phyloP scores from a whole-genome alignment of 495 filamentous ascomycete genomes.

The Talaromyces thailandensis region DNA sequence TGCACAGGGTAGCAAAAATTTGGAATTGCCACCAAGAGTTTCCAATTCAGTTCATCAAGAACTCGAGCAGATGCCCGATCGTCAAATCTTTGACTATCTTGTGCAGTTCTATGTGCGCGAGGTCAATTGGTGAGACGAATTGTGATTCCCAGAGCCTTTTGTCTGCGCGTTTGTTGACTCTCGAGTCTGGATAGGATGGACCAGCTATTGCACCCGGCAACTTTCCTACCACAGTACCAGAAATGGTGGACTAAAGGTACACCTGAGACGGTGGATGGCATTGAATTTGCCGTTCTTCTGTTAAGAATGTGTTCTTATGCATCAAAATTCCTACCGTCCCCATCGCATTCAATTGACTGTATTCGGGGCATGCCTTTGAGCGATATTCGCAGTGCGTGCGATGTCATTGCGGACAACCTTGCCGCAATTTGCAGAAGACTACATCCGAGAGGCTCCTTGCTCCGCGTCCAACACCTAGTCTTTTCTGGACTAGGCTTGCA shows the following conservation, averaged over 20 bases:
- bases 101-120: slow-evolving; percentile 19
- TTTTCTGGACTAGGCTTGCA: not conserved
- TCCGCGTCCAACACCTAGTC: not conserved
- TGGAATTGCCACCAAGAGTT: too few species aligned
- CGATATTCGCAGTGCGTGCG: slow-evolving; percentile 15
- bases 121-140: slow-evolving; percentile 17
- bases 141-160: not conserved
- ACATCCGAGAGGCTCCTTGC: not conserved
- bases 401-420: slow-evolving; percentile 12
- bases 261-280: slow-evolving; percentile 1
- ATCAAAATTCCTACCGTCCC: slow-evolving; percentile 18
- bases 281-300: slow-evolving; percentile 19
- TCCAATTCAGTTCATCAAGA: slow-evolving; percentile 6
- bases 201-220: not conserved
- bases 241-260: not conserved
- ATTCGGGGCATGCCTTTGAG: slow-evolving; percentile 13
- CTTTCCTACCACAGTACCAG: not conserved
- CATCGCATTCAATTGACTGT: slow-evolving; percentile 10
- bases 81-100: slow-evolving; percentile 18
- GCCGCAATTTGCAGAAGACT: not conserved
- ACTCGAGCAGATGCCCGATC: slow-evolving; percentile 12
- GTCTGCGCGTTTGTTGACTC: not conserved
- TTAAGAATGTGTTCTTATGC: slow-evolving; percentile 17
- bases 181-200: not conserved
- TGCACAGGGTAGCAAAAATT: too few species aligned